Percentiles rank a stretch among this genome's conserved stretches.
Evolutionary conservation across 352 stramenopile species (phyloP).

Genomic region (Phytophthora capsici): DNA sequence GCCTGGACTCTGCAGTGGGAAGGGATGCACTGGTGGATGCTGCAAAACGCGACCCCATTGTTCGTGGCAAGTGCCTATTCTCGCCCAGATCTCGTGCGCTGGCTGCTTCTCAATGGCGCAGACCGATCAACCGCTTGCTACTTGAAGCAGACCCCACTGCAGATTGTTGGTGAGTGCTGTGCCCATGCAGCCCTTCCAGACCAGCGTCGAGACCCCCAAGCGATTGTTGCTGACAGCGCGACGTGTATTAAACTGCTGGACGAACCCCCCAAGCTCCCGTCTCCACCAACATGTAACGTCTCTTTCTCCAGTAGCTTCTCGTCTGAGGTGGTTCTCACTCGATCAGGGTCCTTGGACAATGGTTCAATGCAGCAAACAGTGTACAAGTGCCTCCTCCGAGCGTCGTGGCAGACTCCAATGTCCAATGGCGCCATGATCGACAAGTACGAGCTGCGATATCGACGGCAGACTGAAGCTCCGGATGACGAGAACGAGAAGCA

Average conservation of each 20-base stretch:
- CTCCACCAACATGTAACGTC: constrained; percentile 34
- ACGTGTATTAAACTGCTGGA: constrained; percentile 52
- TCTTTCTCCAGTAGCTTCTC: constrained; percentile 49
- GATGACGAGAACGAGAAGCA: constrained; percentile 39
- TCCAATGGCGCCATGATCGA: constrained; percentile 76
- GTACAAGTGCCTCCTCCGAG: constrained; percentile 59
- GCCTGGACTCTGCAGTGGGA: constrained; percentile 72
- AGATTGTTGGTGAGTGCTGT: constrained; percentile 69
- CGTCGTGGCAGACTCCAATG: constrained; percentile 63
- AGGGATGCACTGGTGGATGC: constrained; percentile 78
- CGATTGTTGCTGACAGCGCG: constrained; percentile 35
- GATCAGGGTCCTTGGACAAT: constrained; percentile 30
- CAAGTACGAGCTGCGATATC: constrained; percentile 76
- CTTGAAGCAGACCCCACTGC: constrained; percentile 49
- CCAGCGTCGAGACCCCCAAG: constrained; percentile 9
- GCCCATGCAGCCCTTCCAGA: constrained; percentile 29
- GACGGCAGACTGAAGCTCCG: constrained; percentile 18
- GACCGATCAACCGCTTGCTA: constrained; percentile 62
- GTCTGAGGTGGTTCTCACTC: constrained; percentile 45
- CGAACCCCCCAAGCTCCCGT: constrained; percentile 37
- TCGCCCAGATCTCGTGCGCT: constrained; percentile 55
- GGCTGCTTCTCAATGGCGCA: constrained; percentile 63
- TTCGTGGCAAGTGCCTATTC: constrained; percentile 69
- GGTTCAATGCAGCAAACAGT: constrained; percentile 53
- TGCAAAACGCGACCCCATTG: constrained; percentile 68